These are phyloP conservation scores for Aspergillus terreus DNA, from an alignment of 2,329 filamentous ascomycete genomes.

Conservation along the genomic window DNA sequence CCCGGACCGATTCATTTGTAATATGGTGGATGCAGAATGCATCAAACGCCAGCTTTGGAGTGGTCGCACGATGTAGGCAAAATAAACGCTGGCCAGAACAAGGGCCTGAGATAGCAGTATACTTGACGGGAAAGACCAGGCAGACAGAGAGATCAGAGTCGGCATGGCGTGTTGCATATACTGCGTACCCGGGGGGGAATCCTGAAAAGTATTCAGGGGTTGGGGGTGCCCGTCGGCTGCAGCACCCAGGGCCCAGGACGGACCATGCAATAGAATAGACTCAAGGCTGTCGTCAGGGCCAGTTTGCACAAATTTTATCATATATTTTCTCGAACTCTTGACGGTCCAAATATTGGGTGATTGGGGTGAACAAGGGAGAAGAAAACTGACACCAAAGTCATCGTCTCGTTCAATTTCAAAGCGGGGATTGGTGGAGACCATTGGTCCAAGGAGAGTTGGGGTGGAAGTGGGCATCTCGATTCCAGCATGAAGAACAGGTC, in stretches of 20 bases:
- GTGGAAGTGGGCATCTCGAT: neutral
- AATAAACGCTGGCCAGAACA: neutral
- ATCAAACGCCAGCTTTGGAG: neutral
- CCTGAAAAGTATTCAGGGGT: neutral
- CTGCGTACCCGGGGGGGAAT: neutral
- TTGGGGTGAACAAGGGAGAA: neutral
- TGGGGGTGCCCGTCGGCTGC: neutral
- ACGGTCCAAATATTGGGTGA: constrained; percentile 1
- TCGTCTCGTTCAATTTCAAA: neutral
- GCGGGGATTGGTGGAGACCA: neutral
- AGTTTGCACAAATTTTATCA: neutral
- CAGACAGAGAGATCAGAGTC: neutral
- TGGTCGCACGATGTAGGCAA: neutral
- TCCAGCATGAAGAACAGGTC: constrained; percentile 1
- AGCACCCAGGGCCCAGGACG: neutral
- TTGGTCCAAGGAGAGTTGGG: neutral
- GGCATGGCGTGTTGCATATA: neutral
- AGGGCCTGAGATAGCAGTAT: neutral
- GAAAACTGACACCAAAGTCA: neutral
- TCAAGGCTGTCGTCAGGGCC: neutral
- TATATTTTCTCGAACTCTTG: neutral
- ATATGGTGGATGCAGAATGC: neutral
- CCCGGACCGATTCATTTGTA: neutral
- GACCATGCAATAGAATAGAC: neutral
- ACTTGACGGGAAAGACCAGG: neutral